Conservation (phyloP, 1,284 basidiomycete species). For the Cryptococcus hybrid region DNA sequence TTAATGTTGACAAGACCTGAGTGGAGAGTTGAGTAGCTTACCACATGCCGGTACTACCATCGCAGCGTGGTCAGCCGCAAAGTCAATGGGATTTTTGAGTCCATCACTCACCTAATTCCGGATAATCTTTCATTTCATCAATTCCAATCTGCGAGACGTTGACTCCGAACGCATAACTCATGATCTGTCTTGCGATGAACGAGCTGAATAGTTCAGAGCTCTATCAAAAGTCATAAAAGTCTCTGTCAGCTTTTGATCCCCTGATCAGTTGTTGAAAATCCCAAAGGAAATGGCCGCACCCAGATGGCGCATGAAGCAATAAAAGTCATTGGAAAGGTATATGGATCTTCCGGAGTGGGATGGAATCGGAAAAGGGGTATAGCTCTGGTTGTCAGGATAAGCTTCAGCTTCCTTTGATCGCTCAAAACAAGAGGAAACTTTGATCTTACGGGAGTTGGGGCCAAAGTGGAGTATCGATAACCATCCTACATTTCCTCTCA, state of each 20-base stretch:
- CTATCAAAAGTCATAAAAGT: slow-evolving; percentile 13
- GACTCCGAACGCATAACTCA: slow-evolving; percentile 50
- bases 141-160: slow-evolving; percentile 56
- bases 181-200: slow-evolving; percentile 53
- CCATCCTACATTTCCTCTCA: slow-evolving; percentile 36
- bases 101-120: slow-evolving; percentile 43
- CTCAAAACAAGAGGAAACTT: background rate
- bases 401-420: background rate
- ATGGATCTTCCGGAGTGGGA: slow-evolving; percentile 54
- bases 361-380: slow-evolving; percentile 59
- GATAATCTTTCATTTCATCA: slow-evolving; percentile 56
- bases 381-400: slow-evolving; percentile 32
- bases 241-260: background rate
- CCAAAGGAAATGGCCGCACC: slow-evolving; percentile 27
- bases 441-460: slow-evolving; percentile 49
- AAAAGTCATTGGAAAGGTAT: slow-evolving; percentile 58
- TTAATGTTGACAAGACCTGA: background rate
- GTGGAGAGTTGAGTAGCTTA: slow-evolving; percentile 9
- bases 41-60: slow-evolving; percentile 37
- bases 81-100: no score
- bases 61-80: no score
- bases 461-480: slow-evolving; percentile 56
- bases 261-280: background rate
- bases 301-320: slow-evolving; percentile 56
- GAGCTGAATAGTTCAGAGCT: slow-evolving; percentile 53